These are phyloP conservation scores for Epichloe typhina DNA, from an alignment of 2,329 filamentous ascomycete species.

Conservation along the genomic window DNA sequence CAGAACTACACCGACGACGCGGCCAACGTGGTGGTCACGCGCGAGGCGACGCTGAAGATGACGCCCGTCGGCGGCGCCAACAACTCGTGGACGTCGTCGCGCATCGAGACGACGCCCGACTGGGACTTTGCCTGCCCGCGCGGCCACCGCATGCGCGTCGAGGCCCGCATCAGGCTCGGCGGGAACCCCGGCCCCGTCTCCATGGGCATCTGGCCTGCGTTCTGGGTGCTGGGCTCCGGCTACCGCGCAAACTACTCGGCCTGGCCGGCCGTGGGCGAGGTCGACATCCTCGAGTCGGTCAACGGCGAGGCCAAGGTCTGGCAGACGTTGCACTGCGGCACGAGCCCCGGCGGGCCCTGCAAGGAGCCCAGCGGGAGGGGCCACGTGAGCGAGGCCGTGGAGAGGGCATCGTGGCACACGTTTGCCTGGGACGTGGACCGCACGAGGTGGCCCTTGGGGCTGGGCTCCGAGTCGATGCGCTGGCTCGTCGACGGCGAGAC, in stretches of 20 bases:
- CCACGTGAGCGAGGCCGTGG: conserved; percentile 8
- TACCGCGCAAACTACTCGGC: conserved; percentile 25
- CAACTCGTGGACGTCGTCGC: conserved; percentile 28
- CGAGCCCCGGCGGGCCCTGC: conserved; percentile 23
- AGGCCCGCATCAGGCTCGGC: conserved; percentile 26
- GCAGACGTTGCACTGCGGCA: conserved; percentile 28
- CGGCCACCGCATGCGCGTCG: conserved; percentile 23
- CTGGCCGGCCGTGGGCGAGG: conserved; percentile 30
- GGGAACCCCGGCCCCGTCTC: conserved; percentile 7
- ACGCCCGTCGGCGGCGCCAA: conserved; percentile 6
- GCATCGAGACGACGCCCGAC: conserved; percentile 24
- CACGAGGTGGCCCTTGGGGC: no score
- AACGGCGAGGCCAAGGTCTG: conserved; percentile 24
- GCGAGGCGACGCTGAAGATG: conserved; percentile 24
- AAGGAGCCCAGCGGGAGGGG: conserved; percentile 25
- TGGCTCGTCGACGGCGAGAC: conserved; percentile 22
- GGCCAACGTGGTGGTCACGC: conserved; percentile 27
- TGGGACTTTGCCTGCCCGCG: conserved; percentile 22
- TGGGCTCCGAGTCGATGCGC: conserved; percentile 16
- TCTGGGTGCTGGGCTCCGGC: conserved; percentile 29
- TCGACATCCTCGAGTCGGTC: conserved; percentile 31
- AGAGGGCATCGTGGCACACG: conserved; percentile 20
- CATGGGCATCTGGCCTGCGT: conserved; percentile 32
- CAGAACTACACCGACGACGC: conserved; percentile 29
- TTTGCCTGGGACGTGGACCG: conserved; percentile 22